Evolutionary conservation across 441 rosid species (phyloP).

Genomic region (Populus tomentosa): DNA sequence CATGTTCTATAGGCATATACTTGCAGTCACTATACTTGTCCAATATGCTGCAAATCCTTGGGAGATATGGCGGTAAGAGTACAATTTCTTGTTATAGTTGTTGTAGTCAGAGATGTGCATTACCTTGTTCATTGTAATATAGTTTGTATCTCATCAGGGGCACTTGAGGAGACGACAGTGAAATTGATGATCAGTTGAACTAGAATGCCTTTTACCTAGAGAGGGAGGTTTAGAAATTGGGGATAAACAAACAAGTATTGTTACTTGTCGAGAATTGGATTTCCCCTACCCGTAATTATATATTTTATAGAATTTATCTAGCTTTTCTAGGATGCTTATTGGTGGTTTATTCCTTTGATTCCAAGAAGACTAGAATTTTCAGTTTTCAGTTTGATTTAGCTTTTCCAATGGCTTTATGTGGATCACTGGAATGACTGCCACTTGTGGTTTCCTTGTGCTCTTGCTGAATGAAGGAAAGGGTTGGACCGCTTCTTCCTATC

Average conservation of each 20-base stretch:
- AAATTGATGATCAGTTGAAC: background rate
- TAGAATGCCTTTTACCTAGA: background rate
- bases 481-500: background rate
- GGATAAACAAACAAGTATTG: background rate
- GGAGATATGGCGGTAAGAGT: constrained; percentile 69
- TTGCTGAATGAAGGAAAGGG: background rate
- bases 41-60: constrained; percentile 68
- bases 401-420: background rate
- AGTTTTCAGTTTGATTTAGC: background rate
- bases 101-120: background rate
- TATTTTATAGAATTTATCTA: background rate
- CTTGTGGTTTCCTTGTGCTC: background rate
- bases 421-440: background rate
- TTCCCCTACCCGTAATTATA: background rate
- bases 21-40: constrained; percentile 65
- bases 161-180: background rate
- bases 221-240: background rate
- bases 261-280: background rate
- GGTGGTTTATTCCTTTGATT: background rate
- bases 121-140: background rate
- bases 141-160: background rate
- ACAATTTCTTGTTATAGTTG: constrained; percentile 4
- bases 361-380: background rate
- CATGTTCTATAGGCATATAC: constrained; percentile 50
- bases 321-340: background rate